phyloP scores from a whole-genome alignment of 2,329 filamentous ascomycete species.

The Chrysoporthe deuterocubensis region DNA sequence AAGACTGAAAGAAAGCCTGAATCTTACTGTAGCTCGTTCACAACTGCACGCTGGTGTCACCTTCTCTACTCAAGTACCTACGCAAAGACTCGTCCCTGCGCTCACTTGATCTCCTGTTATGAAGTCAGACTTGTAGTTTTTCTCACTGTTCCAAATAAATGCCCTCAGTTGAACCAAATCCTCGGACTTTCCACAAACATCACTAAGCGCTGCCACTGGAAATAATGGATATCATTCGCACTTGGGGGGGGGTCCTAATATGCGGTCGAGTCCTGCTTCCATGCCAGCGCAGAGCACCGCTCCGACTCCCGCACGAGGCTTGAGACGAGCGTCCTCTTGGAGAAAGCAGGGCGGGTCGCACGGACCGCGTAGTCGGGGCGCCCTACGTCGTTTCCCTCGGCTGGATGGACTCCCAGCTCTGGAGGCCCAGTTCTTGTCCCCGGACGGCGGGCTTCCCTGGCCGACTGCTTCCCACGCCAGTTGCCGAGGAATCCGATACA shows the following conservation, averaged over 20 bases:
- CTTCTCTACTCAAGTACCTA: too few relatives aligned
- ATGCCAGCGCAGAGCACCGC: neutral
- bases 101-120: neutral
- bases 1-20: too few relatives aligned
- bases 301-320: neutral
- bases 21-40: too few relatives aligned
- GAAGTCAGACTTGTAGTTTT: neutral
- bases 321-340: neutral
- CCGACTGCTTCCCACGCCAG: neutral
- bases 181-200: too few relatives aligned
- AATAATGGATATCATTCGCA: neutral
- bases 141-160: too few relatives aligned
- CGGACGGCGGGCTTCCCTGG: neutral
- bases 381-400: neutral
- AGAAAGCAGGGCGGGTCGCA: neutral
- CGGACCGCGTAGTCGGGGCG: neutral
- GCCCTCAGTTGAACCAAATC: too few relatives aligned
- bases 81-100: too few relatives aligned
- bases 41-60: too few relatives aligned
- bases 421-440: neutral
- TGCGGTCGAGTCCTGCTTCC: neutral
- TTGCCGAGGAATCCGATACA: neutral
- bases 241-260: neutral
- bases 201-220: too few relatives aligned
- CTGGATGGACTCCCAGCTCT: neutral